These are phyloP conservation scores for Cryphonectria nitschkei DNA, from an alignment of 2,329 filamentous ascomycete genomes.

Conservation along the genomic window DNA sequence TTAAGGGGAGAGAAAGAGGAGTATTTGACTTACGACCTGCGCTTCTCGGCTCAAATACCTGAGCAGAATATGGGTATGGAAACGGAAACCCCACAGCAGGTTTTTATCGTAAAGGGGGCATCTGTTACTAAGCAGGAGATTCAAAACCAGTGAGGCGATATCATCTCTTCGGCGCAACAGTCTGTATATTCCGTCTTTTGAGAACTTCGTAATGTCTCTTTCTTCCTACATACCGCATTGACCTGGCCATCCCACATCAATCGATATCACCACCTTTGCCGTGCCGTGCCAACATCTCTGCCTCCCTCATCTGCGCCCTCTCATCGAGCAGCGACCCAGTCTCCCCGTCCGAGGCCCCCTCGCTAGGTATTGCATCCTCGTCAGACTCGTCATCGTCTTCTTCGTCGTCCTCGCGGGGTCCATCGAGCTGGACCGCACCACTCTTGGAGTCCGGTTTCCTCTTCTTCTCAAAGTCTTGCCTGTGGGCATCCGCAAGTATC, in stretches of 20 bases:
- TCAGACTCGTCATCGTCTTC: constrained; percentile 36
- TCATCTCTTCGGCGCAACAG: not conserved
- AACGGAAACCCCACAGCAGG: not conserved
- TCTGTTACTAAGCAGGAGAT: not conserved
- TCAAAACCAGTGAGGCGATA: not conserved
- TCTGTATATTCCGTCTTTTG: not conserved
- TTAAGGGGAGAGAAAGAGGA: too few species aligned
- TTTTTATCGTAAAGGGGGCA: too few species aligned
- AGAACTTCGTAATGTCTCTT: not conserved
- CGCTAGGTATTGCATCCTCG: constrained; percentile 30
- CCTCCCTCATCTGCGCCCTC: constrained; percentile 37
- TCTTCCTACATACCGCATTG: not conserved
- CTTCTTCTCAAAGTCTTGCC: constrained; percentile 88
- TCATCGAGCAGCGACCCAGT: constrained; percentile 34
- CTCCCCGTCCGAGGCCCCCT: constrained; percentile 44
- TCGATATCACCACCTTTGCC: constrained; percentile 19
- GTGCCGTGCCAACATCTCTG: constrained; percentile 32
- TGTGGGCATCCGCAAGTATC: constrained; percentile 83
- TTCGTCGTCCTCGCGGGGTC: constrained; percentile 31
- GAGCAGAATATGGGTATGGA: not conserved
- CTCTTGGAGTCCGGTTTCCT: constrained; percentile 43
- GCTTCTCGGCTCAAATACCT: not conserved
- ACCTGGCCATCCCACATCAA: not conserved
- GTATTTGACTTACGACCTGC: too few species aligned
- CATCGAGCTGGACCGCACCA: constrained; percentile 30